Evolutionary conservation across 306 rosid genomes (phyloP).

Genomic region (Rosa multiflora): DNA sequence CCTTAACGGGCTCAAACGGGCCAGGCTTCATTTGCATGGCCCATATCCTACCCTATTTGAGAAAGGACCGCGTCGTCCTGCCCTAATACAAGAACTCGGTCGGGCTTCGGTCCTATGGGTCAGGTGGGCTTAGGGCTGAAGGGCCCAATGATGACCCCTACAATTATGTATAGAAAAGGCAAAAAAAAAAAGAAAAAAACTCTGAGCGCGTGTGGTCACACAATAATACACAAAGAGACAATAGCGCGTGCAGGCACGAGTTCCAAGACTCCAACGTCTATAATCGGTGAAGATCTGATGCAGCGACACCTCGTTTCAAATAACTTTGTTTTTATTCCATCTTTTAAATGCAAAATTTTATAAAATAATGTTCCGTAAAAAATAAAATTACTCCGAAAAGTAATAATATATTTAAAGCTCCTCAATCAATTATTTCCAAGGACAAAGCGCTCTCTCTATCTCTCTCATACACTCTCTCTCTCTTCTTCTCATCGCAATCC

Average conservation of each 20-base stretch:
- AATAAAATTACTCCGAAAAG: background rate
- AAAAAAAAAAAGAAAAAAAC: no score
- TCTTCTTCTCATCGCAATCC: background rate
- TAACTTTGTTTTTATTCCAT: background rate
- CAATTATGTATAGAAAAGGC: no score
- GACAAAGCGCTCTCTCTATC: no score
- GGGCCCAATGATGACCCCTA: no score
- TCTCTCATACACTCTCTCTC: background rate
- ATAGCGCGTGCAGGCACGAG: background rate
- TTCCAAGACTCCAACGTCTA: slow-evolving; percentile 28
- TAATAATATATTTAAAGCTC: background rate
- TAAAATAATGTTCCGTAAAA: background rate
- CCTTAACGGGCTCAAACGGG: no score
- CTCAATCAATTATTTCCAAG: background rate
- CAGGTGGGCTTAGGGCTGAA: no score
- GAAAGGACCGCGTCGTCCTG: no score
- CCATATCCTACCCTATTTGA: no score
- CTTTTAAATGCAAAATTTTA: background rate
- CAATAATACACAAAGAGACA: no score
- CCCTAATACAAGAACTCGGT: no score
- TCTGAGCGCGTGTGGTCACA: background rate
- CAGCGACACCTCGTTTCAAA: slow-evolving; percentile 23
- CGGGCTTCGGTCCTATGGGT: no score
- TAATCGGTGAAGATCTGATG: background rate
- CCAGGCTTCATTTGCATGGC: no score